These are phyloP conservation scores for Nicotiana otophora DNA, from an alignment of 257 asterid genomes.

Conservation along the genomic window DNA sequence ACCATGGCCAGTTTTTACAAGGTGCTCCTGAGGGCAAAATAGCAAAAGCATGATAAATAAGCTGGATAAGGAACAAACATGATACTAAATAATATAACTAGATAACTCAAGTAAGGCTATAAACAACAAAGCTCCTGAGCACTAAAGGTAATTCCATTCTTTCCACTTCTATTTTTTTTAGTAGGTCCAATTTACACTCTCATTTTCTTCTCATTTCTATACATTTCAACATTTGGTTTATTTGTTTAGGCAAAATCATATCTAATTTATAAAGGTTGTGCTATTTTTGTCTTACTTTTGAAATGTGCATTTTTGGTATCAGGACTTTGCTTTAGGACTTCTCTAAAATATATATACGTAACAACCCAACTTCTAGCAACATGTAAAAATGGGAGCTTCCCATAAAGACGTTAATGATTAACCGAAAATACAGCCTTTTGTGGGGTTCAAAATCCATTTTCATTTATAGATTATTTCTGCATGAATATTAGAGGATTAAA, in stretches of 20 bases:
- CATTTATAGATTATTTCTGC: not conserved
- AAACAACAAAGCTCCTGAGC: slow-evolving; percentile 27
- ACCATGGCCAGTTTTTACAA: slow-evolving; percentile 77
- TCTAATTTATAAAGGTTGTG: not conserved
- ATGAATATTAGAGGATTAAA: not conserved
- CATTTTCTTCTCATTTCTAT: not conserved
- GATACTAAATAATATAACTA: slow-evolving; percentile 19
- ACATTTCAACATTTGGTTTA: not conserved
- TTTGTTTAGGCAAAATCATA: not conserved
- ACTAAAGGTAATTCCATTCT: slow-evolving; percentile 13
- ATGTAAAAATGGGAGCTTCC: not conserved
- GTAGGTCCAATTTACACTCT: not conserved
- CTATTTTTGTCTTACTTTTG: not conserved
- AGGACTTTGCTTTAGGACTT: not conserved
- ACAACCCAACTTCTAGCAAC: not conserved
- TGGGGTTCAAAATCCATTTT: not conserved
- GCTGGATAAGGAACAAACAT: slow-evolving; percentile 10
- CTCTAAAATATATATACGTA: not conserved
- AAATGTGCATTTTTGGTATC: not conserved
- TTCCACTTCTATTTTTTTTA: slow-evolving; percentile 2
- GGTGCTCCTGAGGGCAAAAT: slow-evolving; percentile 67
- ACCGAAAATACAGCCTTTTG: not conserved
- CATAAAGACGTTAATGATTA: not conserved
- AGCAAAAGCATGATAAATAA: not conserved
- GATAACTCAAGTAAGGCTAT: slow-evolving; percentile 11